Evolutionary conservation across 306 rosid species (phyloP).

Genomic region (Senna siamea): DNA sequence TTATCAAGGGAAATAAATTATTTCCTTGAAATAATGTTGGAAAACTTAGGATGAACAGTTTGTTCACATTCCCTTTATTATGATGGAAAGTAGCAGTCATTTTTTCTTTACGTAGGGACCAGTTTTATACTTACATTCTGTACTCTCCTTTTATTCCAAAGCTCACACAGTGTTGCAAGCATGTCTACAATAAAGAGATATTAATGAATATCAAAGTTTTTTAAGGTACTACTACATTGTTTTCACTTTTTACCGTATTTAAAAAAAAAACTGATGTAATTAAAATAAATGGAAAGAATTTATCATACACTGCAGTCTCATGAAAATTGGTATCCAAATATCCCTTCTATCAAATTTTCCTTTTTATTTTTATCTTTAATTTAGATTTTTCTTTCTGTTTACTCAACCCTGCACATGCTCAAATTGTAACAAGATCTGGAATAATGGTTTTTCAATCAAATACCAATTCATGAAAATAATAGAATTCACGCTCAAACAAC

Average conservation of each 20-base stretch:
- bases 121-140: not conserved
- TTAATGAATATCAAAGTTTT: not conserved
- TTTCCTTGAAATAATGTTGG: not conserved
- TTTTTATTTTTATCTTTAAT: not conserved
- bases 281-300: not conserved
- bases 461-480: conserved; percentile 7
- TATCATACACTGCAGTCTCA: not conserved
- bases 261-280: not conserved
- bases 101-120: not conserved
- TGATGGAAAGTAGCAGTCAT: too few relatives aligned
- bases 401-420: not conserved
- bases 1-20: not conserved
- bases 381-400: not conserved
- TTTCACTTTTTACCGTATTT: not conserved
- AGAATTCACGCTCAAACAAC: not conserved
- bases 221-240: not conserved
- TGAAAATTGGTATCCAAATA: not conserved
- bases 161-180: not conserved
- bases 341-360: not conserved
- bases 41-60: not conserved
- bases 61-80: not conserved
- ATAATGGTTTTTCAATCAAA: not conserved
- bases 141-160: not conserved
- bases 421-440: not conserved
- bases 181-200: not conserved